phyloP scores from a whole-genome alignment of 345 rosid genomes.

The Streptanthus diversifolius region DNA sequence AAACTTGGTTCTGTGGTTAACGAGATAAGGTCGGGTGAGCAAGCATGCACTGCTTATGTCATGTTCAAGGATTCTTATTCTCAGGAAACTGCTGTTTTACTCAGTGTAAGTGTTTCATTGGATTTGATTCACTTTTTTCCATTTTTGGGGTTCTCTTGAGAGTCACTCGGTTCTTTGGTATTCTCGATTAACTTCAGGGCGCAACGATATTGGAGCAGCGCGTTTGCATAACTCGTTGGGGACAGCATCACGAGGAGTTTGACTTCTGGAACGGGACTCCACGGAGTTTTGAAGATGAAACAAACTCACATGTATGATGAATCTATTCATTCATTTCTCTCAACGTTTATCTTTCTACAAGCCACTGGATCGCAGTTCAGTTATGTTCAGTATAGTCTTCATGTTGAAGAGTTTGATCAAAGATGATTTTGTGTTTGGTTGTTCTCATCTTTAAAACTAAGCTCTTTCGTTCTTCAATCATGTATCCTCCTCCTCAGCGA shows the following conservation, averaged over 20 bases:
- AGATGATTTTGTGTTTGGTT: too few relatives aligned
- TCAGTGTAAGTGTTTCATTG: slow-evolving; percentile 49
- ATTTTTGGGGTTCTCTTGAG: background rate
- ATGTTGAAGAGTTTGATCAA: background rate
- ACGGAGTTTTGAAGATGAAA: slow-evolving; percentile 37
- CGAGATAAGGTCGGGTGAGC: slow-evolving; percentile 28
- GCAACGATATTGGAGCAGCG: slow-evolving; percentile 71
- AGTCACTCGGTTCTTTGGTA: background rate
- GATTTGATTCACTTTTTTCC: background rate
- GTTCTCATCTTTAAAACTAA: background rate
- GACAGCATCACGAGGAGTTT: slow-evolving; percentile 50
- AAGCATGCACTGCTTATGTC: slow-evolving; percentile 56
- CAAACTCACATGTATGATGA: slow-evolving; percentile 53
- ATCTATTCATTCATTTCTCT: background rate
- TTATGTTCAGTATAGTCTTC: background rate
- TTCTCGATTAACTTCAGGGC: slow-evolving; percentile 44
- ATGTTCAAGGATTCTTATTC: slow-evolving; percentile 77
- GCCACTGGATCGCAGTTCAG: background rate
- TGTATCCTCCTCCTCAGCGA: slow-evolving; percentile 22
- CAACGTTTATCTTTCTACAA: background rate
- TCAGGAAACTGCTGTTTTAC: slow-evolving; percentile 76
- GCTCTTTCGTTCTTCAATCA: background rate
- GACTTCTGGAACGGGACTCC: slow-evolving; percentile 52
- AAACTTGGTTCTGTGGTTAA: background rate
- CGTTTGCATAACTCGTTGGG: slow-evolving; percentile 80